Percentiles rank a stretch among this genome's conserved stretches.
Evolutionary conservation across 352 stramenopile genomes (phyloP).

Genomic region (Phytophthora cajani): DNA sequence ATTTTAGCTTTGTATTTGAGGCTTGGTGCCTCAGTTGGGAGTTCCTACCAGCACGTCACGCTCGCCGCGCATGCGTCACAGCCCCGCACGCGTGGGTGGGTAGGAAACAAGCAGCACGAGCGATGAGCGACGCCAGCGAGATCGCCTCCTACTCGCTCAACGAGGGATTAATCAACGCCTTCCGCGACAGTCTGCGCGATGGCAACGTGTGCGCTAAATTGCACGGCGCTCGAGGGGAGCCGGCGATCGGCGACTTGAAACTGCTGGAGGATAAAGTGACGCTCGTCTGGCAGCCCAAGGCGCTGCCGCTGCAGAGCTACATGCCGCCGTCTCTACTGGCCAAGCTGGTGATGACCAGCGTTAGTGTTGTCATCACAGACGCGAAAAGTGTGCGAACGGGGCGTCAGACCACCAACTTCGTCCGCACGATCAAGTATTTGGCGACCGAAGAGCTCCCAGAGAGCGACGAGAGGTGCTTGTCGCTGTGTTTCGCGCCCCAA

Average conservation of each 20-base stretch:
- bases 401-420: constrained; percentile 80
- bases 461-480: constrained; percentile 78
- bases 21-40: not conserved
- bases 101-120: not conserved
- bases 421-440: constrained; percentile 87
- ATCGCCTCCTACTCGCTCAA: constrained; percentile 18
- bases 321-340: constrained; percentile 23
- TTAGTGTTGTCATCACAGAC: constrained; percentile 49
- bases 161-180: constrained; percentile 37
- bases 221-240: constrained; percentile 59
- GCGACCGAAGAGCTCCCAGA: constrained; percentile 44
- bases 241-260: constrained; percentile 57
- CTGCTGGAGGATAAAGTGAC: constrained; percentile 72
- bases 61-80: constrained; percentile 15
- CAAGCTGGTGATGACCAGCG: constrained; percentile 31
- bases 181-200: constrained; percentile 74
- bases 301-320: constrained; percentile 18
- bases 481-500: constrained; percentile 43
- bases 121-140: constrained; percentile 22
- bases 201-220: constrained; percentile 51
- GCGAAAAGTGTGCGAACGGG: constrained; percentile 69
- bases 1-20: constrained; percentile 16
- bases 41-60: constrained; percentile 3
- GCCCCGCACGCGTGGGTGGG: constrained; percentile 2
- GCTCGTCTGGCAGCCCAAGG: constrained; percentile 60